Conservation (phyloP, 163 green algal genomes). For the Prototheca wickerhamii region DNA sequence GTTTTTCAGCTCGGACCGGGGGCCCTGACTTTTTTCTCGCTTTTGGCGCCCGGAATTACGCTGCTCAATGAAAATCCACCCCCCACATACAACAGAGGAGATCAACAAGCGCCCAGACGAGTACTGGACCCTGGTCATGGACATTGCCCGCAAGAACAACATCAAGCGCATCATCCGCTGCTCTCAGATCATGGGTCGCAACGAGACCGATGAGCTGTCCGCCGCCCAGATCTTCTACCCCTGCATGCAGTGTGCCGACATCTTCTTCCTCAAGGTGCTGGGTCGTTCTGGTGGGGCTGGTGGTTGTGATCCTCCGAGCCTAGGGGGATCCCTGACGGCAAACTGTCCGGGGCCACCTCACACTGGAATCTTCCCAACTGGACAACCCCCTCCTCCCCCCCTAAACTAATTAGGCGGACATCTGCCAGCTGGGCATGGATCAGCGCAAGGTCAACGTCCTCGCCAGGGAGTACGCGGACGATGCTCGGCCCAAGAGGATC, state of each 20-base stretch:
- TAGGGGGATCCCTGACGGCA: no score
- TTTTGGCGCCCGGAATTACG: no score
- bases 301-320: no score
- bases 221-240: constrained; percentile 99
- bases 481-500: constrained; percentile 58
- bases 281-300: no score
- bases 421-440: constrained; percentile 98
- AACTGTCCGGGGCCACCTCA: no score
- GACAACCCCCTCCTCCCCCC: no score
- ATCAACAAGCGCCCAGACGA: constrained; percentile 70
- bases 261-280: constrained; percentile 94
- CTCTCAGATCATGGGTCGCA: constrained; percentile 93
- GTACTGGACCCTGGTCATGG: constrained; percentile 99
- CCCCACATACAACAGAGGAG: constrained; percentile 37
- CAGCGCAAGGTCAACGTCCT: constrained; percentile 99
- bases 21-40: background rate
- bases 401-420: no score
- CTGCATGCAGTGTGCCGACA: constrained; percentile 98
- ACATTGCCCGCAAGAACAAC: constrained; percentile 92
- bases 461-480: constrained; percentile 95
- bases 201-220: constrained; percentile 86
- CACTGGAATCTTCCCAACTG: background rate
- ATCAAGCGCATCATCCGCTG: constrained; percentile 84
- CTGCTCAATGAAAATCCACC: no score
- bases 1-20: background rate